Evolutionary conservation across 768 basidiomycete genomes (phyloP), one percentile per base, ranked within the genome.

Genomic region (Pulveroboletus sp.): DNA sequence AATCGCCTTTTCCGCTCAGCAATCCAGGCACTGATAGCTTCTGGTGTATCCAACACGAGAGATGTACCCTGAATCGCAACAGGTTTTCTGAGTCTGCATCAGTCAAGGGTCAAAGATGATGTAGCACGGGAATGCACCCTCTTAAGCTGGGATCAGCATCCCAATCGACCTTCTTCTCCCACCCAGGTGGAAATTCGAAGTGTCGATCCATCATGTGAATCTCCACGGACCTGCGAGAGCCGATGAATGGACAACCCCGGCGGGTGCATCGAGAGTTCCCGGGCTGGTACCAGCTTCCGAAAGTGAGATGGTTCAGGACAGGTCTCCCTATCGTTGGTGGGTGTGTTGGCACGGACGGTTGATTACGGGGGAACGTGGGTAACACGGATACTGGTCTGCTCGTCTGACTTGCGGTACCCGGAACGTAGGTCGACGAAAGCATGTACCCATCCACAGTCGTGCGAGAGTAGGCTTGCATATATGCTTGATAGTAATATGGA

Each of bases 161-260:
- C 88, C 89, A 90, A 28, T 85, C 85, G 32, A 65, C 49, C 60
- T 73, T 78, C 48, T 76, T 75, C 56, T 83, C 73, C 83, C 85
- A 89, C 18, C 82, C 84, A 39, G 79, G 76, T 21, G 91, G 90
- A 56, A 81, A 90, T 41, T 92, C 81, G 38, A 93, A 74, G 65
- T 93, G 90, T n/a, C 89, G 76, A 58, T 92, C 90, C 89, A 91
- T 92, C 82, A 82, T 85, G 61, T 93, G 91, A 27, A 72, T 75
- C 65, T 91, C 85, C 14, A 91, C 79, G 24, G 80, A 71, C 62
- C 88, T 87, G 36, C 73, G 70, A 4, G 88, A 84, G 31, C 86
- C 89, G 35, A 71, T 71, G 58, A 89, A 93, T 6, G 64, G 57
- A 63, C 90, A 93, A n/a, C 75, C 75, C 38, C 69, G 73, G 57